Conservation (phyloP, 805 yeast genomes). For the Schwanniomyces sp. region DNA sequence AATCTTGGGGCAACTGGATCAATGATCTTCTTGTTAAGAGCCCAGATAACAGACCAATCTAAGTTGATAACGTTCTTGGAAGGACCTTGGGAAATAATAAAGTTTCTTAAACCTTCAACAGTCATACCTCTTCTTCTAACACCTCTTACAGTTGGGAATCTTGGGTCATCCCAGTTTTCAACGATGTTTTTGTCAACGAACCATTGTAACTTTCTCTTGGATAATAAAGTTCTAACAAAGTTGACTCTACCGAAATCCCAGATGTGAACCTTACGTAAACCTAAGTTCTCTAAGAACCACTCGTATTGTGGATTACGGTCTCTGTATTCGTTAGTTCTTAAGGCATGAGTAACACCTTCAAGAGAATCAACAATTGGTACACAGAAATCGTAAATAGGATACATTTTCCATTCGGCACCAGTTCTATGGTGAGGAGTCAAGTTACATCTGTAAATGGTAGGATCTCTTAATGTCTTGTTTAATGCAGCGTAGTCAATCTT, state of each 20-base stretch:
- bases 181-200: conserved; percentile 91
- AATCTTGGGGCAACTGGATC: conserved; percentile 97
- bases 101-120: conserved; percentile 93
- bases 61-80: conserved; percentile 94
- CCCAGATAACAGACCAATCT: conserved; percentile 98
- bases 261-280: conserved; percentile 87
- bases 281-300: conserved; percentile 85
- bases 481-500: conserved; percentile 89
- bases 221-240: conserved; percentile 90
- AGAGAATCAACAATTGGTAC: conserved; percentile 93
- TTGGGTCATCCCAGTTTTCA: conserved; percentile 96
- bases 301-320: conserved; percentile 98
- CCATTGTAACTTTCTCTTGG: conserved; percentile 99
- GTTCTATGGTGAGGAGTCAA: conserved; percentile 98
- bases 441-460: conserved; percentile 96
- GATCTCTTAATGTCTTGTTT: conserved; percentile 96
- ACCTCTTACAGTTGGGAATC: conserved; percentile 99
- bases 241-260: conserved; percentile 99
- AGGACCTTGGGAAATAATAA: conserved; percentile 95
- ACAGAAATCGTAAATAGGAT: conserved; percentile 99
- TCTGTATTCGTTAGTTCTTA: conserved; percentile 97
- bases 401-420: conserved; percentile 88
- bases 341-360: conserved; percentile 97
- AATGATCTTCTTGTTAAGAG: conserved; percentile 92
- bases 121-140: conserved; percentile 99